A percentile compares a stretch with the other conserved stretches of the same genome.
Evolutionary conservation across 345 rosid genomes (phyloP).

Genomic region (Euclidium syriacum): DNA sequence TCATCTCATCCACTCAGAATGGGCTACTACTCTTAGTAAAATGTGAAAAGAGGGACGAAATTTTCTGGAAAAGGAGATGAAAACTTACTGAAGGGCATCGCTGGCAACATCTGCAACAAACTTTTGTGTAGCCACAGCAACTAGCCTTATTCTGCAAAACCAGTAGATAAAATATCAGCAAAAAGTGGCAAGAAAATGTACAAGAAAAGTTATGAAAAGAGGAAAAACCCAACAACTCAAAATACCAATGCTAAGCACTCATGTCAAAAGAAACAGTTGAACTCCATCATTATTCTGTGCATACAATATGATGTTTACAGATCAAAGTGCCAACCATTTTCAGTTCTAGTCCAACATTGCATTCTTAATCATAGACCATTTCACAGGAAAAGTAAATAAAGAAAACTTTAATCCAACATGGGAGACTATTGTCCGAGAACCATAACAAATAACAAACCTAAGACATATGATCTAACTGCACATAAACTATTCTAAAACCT

Average conservation of each 20-base stretch:
- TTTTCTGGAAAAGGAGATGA: neutral
- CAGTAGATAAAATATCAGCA: neutral
- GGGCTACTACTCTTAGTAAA: neutral
- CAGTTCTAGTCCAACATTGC: neutral
- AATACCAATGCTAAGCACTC: neutral
- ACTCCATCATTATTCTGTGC: neutral
- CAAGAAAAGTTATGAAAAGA: neutral
- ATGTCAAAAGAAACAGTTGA: neutral
- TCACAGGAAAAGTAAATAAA: neutral
- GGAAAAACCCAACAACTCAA: neutral
- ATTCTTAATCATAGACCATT: neutral
- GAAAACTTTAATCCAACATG: neutral
- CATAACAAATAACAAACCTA: slow-evolving; percentile 1
- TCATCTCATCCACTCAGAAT: neutral
- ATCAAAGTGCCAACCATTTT: neutral
- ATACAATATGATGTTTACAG: neutral
- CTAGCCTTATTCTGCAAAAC: slow-evolving; percentile 68
- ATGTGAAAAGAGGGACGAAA: neutral
- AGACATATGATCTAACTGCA: neutral
- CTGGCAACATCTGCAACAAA: slow-evolving; percentile 90
- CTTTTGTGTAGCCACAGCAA: slow-evolving; percentile 96
- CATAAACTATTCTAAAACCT: neutral
- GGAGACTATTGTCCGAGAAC: neutral
- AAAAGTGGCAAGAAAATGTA: neutral
- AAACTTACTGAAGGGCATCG: slow-evolving; percentile 78